Conservation (phyloP, 345 rosid species). For the Cardiospermum halicacabum region DNA sequence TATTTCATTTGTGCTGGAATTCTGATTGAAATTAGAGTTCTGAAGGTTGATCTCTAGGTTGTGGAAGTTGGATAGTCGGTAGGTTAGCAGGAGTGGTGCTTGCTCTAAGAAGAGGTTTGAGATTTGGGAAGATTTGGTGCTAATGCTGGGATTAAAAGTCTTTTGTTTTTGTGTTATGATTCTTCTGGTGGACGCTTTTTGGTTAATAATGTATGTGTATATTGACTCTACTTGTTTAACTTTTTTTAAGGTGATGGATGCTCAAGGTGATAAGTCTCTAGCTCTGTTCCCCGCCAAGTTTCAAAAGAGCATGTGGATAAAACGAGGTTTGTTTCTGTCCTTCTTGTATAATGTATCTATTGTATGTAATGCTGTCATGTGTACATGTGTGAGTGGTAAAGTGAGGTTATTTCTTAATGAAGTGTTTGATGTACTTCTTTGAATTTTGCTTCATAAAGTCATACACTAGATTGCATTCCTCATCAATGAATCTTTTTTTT, state of each 20-base stretch:
- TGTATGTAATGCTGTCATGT: not conserved
- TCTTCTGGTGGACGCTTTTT: not conserved
- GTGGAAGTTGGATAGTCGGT: not conserved
- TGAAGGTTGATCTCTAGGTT: not conserved
- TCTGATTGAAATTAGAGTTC: not conserved
- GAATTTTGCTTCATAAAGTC: not conserved
- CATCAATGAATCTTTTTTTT: not conserved
- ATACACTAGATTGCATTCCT: not conserved
- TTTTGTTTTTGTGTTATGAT: not conserved
- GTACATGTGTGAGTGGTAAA: too few relatives aligned
- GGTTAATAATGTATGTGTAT: not conserved
- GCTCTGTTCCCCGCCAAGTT: constrained; percentile 91
- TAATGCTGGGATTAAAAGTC: not conserved
- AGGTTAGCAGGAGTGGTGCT: not conserved
- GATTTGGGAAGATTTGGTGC: not conserved
- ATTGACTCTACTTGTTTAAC: not conserved
- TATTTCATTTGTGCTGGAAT: too few relatives aligned
- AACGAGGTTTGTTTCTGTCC: constrained; percentile 49
- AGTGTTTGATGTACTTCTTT: not conserved
- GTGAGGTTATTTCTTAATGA: not conserved
- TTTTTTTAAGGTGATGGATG: constrained; percentile 61
- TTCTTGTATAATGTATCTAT: not conserved
- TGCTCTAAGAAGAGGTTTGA: not conserved
- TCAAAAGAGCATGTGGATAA: constrained; percentile 92
- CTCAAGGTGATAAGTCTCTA: constrained; percentile 57